Evolutionary conservation across 441 rosid species (phyloP).

Genomic region (Corymbia calophylla): DNA sequence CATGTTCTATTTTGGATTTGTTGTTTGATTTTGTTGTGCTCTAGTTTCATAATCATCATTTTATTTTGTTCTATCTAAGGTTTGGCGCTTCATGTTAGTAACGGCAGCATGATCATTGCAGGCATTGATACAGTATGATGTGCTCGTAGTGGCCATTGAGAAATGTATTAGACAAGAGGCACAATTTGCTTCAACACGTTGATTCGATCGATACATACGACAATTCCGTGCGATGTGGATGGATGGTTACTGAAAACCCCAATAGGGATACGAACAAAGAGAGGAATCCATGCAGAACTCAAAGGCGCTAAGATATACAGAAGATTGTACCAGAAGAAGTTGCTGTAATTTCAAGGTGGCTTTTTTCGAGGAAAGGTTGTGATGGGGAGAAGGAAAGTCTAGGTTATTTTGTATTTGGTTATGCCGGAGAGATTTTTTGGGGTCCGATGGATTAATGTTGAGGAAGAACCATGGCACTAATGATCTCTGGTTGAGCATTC

Average conservation of each 20-base stretch:
- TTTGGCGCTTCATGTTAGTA: no score
- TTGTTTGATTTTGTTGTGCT: no score
- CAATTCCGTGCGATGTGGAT: slow-evolving; percentile 26
- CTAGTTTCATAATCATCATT: no score
- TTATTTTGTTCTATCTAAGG: no score
- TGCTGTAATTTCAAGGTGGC: neutral
- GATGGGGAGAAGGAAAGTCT: no score
- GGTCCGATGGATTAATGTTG: no score
- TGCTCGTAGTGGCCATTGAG: slow-evolving; percentile 76
- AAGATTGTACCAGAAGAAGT: slow-evolving; percentile 54
- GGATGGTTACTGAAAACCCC: slow-evolving; percentile 74
- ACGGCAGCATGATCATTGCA: slow-evolving; percentile 4
- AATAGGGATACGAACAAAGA: slow-evolving; percentile 76
- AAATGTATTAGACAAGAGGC: slow-evolving; percentile 54
- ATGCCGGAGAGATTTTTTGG: no score
- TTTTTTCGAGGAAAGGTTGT: no score
- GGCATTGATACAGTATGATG: slow-evolving; percentile 85
- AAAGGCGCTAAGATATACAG: slow-evolving; percentile 77
- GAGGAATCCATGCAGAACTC: slow-evolving; percentile 78
- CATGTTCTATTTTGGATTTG: no score
- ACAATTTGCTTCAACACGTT: slow-evolving; percentile 32
- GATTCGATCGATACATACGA: slow-evolving; percentile 20
- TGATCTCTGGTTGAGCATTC: no score
- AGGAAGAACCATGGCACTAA: no score
- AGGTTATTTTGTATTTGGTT: no score